Base-by-base conservation (phyloP, 2,329 filamentous ascomycete genomes). In the Camillea tinctor region DNA sequence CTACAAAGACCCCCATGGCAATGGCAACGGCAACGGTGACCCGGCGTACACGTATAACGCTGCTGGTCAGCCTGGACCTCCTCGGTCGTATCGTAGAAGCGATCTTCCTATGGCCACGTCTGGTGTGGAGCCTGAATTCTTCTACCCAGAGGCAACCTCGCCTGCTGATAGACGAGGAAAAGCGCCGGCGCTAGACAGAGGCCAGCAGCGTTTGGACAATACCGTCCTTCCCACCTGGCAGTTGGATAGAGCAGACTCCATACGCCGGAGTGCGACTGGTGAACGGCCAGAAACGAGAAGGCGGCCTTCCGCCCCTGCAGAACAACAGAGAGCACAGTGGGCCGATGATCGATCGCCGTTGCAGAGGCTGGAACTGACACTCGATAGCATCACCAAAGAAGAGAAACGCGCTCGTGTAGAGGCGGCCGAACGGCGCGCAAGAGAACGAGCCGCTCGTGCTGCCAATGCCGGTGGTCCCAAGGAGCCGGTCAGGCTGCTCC, bases 381-480 rank as follows among this genome's bases (percentile, higher is more conserved):
- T 98, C 71, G 90, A 90, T 75, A 93, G 91, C 76, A 94, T 97
- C 75, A 97, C 91, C 74, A 98, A 97, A 75, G 93, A 97, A 77
- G 93, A 97, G 76, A 96, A 96, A 75, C 85, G 94, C 65, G 92
- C 93, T 8, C 85, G 92, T 52, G 87, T 94, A 4, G 85, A 93
- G 72, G 90, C 94, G 69, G 92, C 92, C 5, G 94, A 97, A 74
- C 82, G 87, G 66, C 84, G 85, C 50, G 84, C 88, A 19, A 85
- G 88, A 67, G 88, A 94, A 70, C 82, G 81, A 66, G 80, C 79
- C 13, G 81, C 81, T 44, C 64, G 57, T 56, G 60, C 57, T 59
- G 64, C 4, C 54, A 65, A 20, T 60, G 65, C 20, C 63, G 64
- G 57, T 68, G 71, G 57, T 62, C 57, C 61, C 53, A 55, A 56